These are phyloP conservation scores for Lumnitzera racemosa DNA, from an alignment of 345 rosid genomes.

Conservation along the genomic window DNA sequence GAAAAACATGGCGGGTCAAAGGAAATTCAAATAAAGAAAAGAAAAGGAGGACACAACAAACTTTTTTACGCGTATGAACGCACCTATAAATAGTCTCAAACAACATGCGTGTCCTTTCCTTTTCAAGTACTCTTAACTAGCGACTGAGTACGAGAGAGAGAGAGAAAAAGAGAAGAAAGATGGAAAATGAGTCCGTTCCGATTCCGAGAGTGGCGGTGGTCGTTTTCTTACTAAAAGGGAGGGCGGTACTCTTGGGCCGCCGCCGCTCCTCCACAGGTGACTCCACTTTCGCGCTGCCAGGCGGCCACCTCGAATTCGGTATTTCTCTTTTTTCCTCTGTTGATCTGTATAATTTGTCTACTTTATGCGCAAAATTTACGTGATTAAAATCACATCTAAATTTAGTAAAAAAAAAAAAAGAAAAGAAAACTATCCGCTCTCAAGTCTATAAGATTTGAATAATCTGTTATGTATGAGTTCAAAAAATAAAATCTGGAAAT, in stretches of 20 bases:
- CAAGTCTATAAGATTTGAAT: too few species aligned
- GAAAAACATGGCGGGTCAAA: too few species aligned
- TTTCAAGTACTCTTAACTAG: background rate
- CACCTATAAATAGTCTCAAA: too few species aligned
- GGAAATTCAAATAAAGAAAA: too few species aligned
- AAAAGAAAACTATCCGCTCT: too few species aligned
- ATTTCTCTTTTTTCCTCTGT: conserved; percentile 10
- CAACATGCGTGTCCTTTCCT: background rate
- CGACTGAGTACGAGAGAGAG: background rate
- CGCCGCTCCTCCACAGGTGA: conserved; percentile 64
- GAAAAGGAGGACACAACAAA: too few species aligned
- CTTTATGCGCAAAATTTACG: background rate
- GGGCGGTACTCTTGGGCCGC: conserved; percentile 55
- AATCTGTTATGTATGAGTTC: too few species aligned
- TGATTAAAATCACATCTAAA: background rate
- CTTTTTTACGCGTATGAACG: too few species aligned
- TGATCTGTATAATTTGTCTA: background rate
- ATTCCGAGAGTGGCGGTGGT: conserved; percentile 69
- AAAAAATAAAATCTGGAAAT: too few species aligned
- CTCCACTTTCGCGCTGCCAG: conserved; percentile 83
- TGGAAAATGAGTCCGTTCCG: conserved; percentile 14
- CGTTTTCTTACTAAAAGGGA: conserved; percentile 57
- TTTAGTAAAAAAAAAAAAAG: too few species aligned
- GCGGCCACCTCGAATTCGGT: conserved; percentile 98
- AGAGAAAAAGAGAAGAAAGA: background rate